Percentiles rank a stretch among this genome's conserved stretches.
Evolutionary conservation across 1,139 yeast genomes (phyloP).

Genomic region (Ashbya aceris): DNA sequence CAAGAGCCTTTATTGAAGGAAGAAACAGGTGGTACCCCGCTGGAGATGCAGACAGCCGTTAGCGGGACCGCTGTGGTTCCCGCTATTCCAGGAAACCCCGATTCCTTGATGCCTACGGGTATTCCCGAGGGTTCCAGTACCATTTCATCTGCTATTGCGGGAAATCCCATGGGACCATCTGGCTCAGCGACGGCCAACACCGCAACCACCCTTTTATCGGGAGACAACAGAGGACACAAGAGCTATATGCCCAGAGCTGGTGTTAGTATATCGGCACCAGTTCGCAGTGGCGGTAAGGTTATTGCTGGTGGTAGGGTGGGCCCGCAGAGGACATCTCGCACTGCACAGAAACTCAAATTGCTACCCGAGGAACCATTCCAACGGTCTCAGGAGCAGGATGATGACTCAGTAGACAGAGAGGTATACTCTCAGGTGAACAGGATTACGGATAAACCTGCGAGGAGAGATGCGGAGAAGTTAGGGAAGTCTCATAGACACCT

Average conservation of each 20-base stretch:
- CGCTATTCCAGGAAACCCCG: neutral
- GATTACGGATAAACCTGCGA: constrained; percentile 83
- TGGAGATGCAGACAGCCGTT: neutral
- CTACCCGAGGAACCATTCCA: constrained; percentile 67
- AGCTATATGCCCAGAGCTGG: no score
- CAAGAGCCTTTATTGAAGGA: constrained; percentile 2
- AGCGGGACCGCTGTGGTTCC: neutral
- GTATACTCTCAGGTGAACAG: constrained; percentile 77
- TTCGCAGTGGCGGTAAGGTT: no score
- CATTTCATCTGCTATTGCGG: neutral
- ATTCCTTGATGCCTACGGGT: neutral
- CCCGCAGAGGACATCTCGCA: constrained; percentile 80
- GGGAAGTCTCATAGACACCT: constrained; percentile 83
- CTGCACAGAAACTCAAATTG: constrained; percentile 76
- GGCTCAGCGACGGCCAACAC: neutral
- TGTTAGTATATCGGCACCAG: no score
- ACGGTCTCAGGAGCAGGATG: constrained; percentile 28
- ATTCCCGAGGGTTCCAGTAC: neutral
- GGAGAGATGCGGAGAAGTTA: constrained; percentile 87
- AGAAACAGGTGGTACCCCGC: neutral
- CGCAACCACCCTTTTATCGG: neutral
- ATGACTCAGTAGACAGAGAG: constrained; percentile 38
- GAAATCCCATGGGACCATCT: no score
- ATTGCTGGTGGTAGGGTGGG: constrained; percentile 32
- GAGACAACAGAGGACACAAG: neutral